Base-by-base conservation (phyloP, 2,329 filamentous ascomycete genomes). In the Aspergillus pseudoglaucus region DNA sequence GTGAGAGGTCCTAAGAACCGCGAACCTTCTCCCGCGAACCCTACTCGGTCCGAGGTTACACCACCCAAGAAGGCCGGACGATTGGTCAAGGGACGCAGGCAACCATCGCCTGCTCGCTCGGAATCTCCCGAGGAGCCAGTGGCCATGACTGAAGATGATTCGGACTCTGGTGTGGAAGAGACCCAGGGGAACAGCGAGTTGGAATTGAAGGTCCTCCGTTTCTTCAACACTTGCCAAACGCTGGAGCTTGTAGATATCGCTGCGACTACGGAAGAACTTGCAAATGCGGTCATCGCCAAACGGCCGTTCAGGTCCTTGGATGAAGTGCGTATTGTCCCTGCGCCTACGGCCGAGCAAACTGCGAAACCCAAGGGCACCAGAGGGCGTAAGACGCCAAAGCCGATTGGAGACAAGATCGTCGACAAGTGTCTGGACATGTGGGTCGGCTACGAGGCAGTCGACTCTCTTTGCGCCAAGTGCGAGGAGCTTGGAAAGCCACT, bases 171-270 rank as follows among this genome's bases (percentile, higher is more conserved):
- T 22, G 58, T 63, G 22, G 69, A 67, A 18, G 63, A 64, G 17
- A 52, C 60, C 4, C 70, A 71, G 39, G 70, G 73, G 22, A 68
- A 72, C 44, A 65, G 68, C 14, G 63, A 68, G 25, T 42, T 48
- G 37, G 75, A 81, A 25, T 61, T 60, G 4, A 77, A 77, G 47
- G 80, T 96, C 6, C 73, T 97, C 23, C 78, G 83, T 6, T 94
- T 90, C 60, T 83, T 98, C 67, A 97, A 97, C 61, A 82, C 77
- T 0, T 93, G 88, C 64, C 81, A 82, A 4, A 72, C 81, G 8
- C 79, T 84, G 32, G 88, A 91, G 48, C 79, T 98, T 38, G 81
- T 86, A 1, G 90, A 95, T 56, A 84, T 96, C 51, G 88, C 88
- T 0, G 84, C 83, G 27, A 82, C 87, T 50, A 84, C 85, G 32